These are phyloP conservation scores for Melastoma candidum DNA, from an alignment of 441 rosid genomes.

Conservation along the genomic window DNA sequence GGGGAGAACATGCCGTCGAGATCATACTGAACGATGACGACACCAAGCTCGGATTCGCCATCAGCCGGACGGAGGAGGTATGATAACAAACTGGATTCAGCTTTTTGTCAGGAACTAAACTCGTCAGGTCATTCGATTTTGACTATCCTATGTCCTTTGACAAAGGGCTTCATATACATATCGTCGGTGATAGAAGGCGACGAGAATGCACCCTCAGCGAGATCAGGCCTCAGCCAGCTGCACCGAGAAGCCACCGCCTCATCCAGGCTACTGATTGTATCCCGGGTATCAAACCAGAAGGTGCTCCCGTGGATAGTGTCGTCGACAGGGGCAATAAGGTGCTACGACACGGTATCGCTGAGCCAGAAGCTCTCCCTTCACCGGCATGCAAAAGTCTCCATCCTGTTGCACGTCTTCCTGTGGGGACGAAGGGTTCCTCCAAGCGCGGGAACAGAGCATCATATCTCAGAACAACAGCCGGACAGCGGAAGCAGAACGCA, in stretches of 20 bases:
- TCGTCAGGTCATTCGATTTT: too few species aligned
- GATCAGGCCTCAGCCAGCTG: constrained; percentile 61
- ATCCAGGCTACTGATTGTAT: constrained; percentile 56
- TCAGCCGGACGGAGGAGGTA: constrained; percentile 97
- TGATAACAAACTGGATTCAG: too few species aligned
- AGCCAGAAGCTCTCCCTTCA: constrained; percentile 94
- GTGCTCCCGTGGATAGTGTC: constrained; percentile 97
- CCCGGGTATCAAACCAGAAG: constrained; percentile 71
- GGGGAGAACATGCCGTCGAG: constrained; percentile 54
- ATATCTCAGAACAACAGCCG: constrained; percentile 17
- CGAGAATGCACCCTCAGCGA: constrained; percentile 55
- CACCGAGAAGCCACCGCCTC: constrained; percentile 54
- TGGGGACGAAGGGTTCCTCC: constrained; percentile 37
- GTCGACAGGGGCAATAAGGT: constrained; percentile 77
- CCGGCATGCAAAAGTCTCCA: constrained; percentile 71
- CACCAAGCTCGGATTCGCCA: constrained; percentile 80
- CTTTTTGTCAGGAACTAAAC: neutral
- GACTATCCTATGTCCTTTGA: too few species aligned
- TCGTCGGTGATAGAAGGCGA: constrained; percentile 68
- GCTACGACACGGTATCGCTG: constrained; percentile 82
- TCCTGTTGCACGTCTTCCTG: constrained; percentile 53
- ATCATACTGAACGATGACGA: constrained; percentile 66
- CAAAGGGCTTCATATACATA: constrained; percentile 83
- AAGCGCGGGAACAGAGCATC: too few species aligned
- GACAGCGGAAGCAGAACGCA: constrained; percentile 56